Conservation (phyloP, 768 basidiomycete species). For the Leccinum truebloodii region DNA sequence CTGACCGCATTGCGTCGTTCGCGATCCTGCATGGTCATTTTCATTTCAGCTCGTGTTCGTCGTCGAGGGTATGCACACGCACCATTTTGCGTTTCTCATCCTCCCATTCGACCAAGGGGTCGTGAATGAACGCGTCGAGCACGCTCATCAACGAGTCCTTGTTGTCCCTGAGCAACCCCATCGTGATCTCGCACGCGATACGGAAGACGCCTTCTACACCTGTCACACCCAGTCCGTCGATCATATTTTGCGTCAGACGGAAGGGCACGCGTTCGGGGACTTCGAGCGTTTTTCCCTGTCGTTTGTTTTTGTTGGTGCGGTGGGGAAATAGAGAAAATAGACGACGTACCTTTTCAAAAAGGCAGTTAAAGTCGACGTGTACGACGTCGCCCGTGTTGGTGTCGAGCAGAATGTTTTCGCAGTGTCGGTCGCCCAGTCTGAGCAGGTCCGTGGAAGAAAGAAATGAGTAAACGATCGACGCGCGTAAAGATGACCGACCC, state of each 20-base stretch:
- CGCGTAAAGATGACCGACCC: conserved; percentile 52
- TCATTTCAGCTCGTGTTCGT: background rate
- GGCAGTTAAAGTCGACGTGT: conserved; percentile 97
- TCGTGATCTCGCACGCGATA: conserved; percentile 85
- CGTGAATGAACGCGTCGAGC: conserved; percentile 94
- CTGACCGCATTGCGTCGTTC: conserved; percentile 47
- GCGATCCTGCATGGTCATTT: conserved; percentile 40
- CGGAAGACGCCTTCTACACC: conserved; percentile 95
- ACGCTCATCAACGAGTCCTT: conserved; percentile 94
- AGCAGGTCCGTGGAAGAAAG: background rate
- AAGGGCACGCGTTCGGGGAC: conserved; percentile 94
- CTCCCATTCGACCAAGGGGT: conserved; percentile 96
- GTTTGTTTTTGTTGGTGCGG: background rate
- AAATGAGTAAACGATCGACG: background rate
- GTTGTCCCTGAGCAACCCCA: conserved; percentile 85
- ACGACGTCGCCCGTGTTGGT: conserved; percentile 85
- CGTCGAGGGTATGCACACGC: conserved; percentile 12
- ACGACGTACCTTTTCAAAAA: conserved; percentile 83
- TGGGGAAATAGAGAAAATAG: background rate
- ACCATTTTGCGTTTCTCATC: conserved; percentile 73
- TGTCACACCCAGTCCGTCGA: conserved; percentile 90
- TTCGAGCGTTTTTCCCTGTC: conserved; percentile 78
- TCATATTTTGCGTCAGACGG: conserved; percentile 88
- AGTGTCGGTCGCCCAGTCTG: conserved; percentile 97
- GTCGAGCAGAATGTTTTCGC: conserved; percentile 95